Percentiles rank a stretch among this genome's conserved stretches.
These are phyloP conservation scores for Botrytis deweyae DNA, from an alignment of 2,329 filamentous ascomycete genomes.

Conservation along the genomic window DNA sequence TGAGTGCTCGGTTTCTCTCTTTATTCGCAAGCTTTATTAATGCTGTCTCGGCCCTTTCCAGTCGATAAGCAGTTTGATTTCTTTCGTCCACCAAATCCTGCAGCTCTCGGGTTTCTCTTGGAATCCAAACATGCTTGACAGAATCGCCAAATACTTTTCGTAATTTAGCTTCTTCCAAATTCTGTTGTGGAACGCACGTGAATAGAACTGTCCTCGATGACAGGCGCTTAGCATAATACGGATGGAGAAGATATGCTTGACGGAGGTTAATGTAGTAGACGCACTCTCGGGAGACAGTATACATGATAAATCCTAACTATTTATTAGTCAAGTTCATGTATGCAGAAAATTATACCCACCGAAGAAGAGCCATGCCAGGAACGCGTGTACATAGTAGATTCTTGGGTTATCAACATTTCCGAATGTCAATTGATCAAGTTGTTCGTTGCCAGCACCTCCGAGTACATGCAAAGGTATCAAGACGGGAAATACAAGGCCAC, in stretches of 20 bases:
- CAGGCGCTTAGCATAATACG: slow-evolving; percentile 62
- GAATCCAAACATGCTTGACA: slow-evolving; percentile 64
- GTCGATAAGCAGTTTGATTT: slow-evolving; percentile 57
- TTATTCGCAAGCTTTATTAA: slow-evolving; percentile 59
- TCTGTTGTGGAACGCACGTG: slow-evolving; percentile 61
- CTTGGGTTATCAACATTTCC: slow-evolving; percentile 54
- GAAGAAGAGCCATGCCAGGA: slow-evolving; percentile 64
- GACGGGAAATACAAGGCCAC: slow-evolving; percentile 61
- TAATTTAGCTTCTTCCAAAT: slow-evolving; percentile 57
- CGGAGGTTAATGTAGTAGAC: slow-evolving; percentile 68
- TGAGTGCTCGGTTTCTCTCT: slow-evolving; percentile 52
- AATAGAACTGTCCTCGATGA: slow-evolving; percentile 69
- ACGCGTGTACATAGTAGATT: slow-evolving; percentile 60
- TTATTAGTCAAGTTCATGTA: slow-evolving; percentile 19
- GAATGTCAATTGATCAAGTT: slow-evolving; percentile 61
- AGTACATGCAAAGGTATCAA: slow-evolving; percentile 64
- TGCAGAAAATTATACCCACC: slow-evolving; percentile 29
- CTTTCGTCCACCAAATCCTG: slow-evolving; percentile 60
- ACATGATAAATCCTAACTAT: slow-evolving; percentile 56
- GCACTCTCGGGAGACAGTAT: slow-evolving; percentile 63
- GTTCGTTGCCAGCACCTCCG: slow-evolving; percentile 51
- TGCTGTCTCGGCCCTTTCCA: slow-evolving; percentile 64
- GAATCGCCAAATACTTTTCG: slow-evolving; percentile 59
- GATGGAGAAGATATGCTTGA: slow-evolving; percentile 66
- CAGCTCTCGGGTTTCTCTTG: slow-evolving; percentile 57